Conservation (phyloP, 202 grass and related monocot genomes). For the Brachypodium distachyon region DNA sequence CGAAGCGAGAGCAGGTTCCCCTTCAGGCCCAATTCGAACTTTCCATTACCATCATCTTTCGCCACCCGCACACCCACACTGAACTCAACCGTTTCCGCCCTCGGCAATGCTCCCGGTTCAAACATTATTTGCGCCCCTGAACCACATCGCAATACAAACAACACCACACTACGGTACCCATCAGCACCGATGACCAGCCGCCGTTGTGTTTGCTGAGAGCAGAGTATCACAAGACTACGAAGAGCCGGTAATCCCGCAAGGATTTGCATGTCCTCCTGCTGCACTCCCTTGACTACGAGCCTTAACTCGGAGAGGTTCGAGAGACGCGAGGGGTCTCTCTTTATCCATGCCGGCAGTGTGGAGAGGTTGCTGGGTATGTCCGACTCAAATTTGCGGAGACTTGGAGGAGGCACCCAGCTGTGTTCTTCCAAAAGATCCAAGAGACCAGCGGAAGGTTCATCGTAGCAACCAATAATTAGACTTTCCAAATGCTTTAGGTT, state of each 20-base stretch:
- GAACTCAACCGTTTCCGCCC: accelerated
- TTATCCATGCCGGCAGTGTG: not conserved
- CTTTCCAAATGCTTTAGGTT: not conserved
- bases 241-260: not conserved
- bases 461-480: accelerated
- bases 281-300: not conserved
- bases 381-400: not conserved
- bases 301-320: not conserved
- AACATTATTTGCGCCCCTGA: not conserved
- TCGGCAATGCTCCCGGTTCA: not conserved
- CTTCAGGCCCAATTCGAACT: not conserved
- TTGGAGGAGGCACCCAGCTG: not conserved
- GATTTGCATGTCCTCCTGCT: not conserved
- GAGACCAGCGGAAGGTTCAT: not conserved
- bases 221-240: not conserved
- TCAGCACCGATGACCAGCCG: not conserved
- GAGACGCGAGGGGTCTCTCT: not conserved
- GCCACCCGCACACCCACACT: no score
- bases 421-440: not conserved
- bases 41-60: not conserved
- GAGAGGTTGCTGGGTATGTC: not conserved
- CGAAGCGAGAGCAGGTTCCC: not conserved
- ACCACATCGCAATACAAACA: not conserved
- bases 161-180: not conserved
- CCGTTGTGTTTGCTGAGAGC: not conserved